Conservation (phyloP, 192 early-diverging fungal genomes). For the Phycomyces nitens region DNA sequence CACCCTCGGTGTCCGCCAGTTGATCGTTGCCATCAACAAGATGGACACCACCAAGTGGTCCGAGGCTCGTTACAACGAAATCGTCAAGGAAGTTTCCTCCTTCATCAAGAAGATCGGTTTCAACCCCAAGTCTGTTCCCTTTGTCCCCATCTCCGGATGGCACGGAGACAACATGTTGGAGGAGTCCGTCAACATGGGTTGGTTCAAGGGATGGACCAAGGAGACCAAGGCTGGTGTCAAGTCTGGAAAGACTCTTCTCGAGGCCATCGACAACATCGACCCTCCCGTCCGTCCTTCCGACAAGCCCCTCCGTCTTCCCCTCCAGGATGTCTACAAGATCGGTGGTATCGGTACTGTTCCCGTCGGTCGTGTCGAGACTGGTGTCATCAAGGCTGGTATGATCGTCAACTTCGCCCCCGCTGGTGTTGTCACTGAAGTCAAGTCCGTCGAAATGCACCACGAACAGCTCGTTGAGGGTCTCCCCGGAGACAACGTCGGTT, state of each 20-base stretch:
- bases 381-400: conserved; percentile 71
- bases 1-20: conserved; percentile 97
- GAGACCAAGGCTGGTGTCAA: conserved; percentile 70
- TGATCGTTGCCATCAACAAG: conserved; percentile 99
- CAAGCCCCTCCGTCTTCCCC: conserved; percentile 95
- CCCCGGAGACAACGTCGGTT: conserved; percentile 97
- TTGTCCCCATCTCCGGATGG: conserved; percentile 98
- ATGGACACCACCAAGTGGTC: conserved; percentile 97
- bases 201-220: conserved; percentile 98
- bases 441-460: conserved; percentile 99
- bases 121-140: conserved; percentile 88
- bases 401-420: conserved; percentile 14
- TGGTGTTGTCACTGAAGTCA: conserved; percentile 77
- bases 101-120: conserved; percentile 98
- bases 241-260: conserved; percentile 83
- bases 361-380: conserved; percentile 96
- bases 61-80: conserved; percentile 94
- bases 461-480: conserved; percentile 81
- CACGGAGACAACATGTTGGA: conserved; percentile 98
- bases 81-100: conserved; percentile 90
- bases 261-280: conserved; percentile 94
- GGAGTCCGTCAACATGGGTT: conserved; percentile 88
- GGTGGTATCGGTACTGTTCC: conserved; percentile 97
- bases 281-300: conserved; percentile 86
- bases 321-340: conserved; percentile 99